A percentile compares a stretch with the other conserved stretches of the same genome.
Conservation (phyloP, 352 stramenopile genomes). For the Poterioochromonas sp. region DNA sequence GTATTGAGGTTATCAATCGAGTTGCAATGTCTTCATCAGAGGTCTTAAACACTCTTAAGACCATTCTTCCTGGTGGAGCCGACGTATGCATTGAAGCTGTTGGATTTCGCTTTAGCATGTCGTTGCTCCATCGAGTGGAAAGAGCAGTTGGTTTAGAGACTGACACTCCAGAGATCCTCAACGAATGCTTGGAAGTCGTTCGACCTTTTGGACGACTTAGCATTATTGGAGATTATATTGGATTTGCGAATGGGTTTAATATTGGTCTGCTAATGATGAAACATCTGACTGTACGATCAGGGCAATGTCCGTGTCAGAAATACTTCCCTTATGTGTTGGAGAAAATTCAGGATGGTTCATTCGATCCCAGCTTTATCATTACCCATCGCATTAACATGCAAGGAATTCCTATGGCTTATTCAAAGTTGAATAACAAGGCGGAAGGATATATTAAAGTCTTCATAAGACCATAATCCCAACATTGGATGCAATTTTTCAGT, state of each 20-base stretch:
- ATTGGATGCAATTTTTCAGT: too few species aligned
- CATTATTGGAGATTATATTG: slow-evolving; percentile 2
- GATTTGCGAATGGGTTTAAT: background rate
- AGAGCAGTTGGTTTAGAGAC: background rate
- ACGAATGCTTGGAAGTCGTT: background rate
- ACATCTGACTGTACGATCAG: background rate
- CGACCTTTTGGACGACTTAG: background rate
- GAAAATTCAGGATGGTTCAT: background rate
- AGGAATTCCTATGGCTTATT: background rate
- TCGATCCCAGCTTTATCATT: background rate
- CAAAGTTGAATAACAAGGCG: background rate
- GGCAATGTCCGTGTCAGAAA: background rate
- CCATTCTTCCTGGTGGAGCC: background rate
- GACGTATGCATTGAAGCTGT: background rate
- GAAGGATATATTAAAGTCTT: slow-evolving; percentile 1
- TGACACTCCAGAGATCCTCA: background rate
- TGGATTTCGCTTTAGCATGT: background rate
- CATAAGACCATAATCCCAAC: too few species aligned
- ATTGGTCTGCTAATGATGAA: background rate
- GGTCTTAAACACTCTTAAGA: background rate
- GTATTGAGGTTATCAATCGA: background rate
- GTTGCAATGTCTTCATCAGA: background rate
- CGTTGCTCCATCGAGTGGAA: background rate
- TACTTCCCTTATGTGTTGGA: slow-evolving; percentile 9
- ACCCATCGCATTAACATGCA: background rate